Base-by-base conservation (phyloP, 805 yeast genomes). In the Metschnikowia baotianmanensis region DNA sequence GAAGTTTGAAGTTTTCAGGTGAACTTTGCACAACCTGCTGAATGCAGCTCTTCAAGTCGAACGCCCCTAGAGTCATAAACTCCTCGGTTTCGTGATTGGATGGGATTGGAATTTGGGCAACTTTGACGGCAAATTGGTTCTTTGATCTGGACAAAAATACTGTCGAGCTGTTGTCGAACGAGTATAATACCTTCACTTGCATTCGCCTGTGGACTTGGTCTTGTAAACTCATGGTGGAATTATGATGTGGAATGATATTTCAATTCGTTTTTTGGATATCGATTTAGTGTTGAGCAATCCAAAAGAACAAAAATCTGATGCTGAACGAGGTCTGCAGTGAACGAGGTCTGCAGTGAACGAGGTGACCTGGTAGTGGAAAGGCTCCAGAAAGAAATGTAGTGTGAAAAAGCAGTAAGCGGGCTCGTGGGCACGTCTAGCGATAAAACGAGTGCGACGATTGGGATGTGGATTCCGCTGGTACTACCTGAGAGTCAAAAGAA, bases 161-260 rank as follows among this genome's bases (percentile, higher is more conserved):
- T 6, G 73, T 67, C 33, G 65, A 45, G 52, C 63, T 64, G 52
- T 66, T 65, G 56, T 69, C 67, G 59, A 69, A 69, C 28, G 73
- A 67, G 45, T 69, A 69, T 53, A 69, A 58, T 43, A 69, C 71
- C 49, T 69, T 69, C 39, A 69, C 65, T 53, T 69, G 75, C 74
- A 69, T 69, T 46, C 65, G 63, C 42, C 61, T 57, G 48, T 58
- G 55, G 38, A 49, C 61, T 63, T 33, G 58, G 39, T 53, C 54
- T 24, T 53, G 55, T 34, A 43, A 39, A 29, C 45, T 46, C 61
- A 57, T 57, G 38, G 43, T 28, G 32, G 6, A 23, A 11, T 7
- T 11, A 20, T 11, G 32, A 29, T n/a, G 16, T 6, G 21, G 20
- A n/a, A 29, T n/a, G 28, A 15, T 17, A 13, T n/a, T n/a, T n/a